Base-by-base conservation (phyloP, 2,329 filamentous ascomycete species). In the Xenoacremonium recifei region DNA sequence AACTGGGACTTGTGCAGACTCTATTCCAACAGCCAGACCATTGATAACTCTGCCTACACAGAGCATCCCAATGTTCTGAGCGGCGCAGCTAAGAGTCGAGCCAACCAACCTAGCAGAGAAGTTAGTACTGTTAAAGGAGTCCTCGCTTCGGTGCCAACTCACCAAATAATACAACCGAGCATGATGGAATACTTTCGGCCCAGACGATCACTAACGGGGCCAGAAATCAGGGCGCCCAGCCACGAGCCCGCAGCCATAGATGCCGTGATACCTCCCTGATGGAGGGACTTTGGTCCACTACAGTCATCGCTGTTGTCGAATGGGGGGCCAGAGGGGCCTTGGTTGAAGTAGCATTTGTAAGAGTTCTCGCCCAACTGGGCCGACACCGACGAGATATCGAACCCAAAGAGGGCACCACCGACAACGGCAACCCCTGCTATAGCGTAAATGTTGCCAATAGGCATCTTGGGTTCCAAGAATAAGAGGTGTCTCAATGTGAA, bases 1-100 rank as follows among this genome's bases (percentile, higher is more conserved):
- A 35, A 85, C 80, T 3, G 80, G 80, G 3, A 84, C 80, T 52
- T 83, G 79, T 9, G 80, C 76, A 16, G 78, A 82, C 0, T 50
- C 50, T 71, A 82, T 80, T 52, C 81, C 81, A 41, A 85, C 79
- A 34, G 75, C 73, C 39, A 85, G 60, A 40, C 82, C 81, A 58
- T 82, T 84, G 62, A 85, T 72, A 49, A 82, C 67, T 43, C 74
- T 71, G 5, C 73, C 74, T 15, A 67, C 70, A 37, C 74, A 71
- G 10, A 81, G 54, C 41, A 49, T 49, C 13, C 40, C 47, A 21
- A 49, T 70, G 53, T 73, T 71, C 35, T 72, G 65, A 1, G 71
- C 58, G 20, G 73, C 73, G 42, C 65, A 69, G 27, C 63, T 59
- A 37, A 78, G 55, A 39, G 68, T 63, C 3, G 71, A 77, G 4